These are phyloP conservation scores for Colletotrichum tabaci DNA, from an alignment of 2,329 filamentous ascomycete species.

Conservation along the genomic window DNA sequence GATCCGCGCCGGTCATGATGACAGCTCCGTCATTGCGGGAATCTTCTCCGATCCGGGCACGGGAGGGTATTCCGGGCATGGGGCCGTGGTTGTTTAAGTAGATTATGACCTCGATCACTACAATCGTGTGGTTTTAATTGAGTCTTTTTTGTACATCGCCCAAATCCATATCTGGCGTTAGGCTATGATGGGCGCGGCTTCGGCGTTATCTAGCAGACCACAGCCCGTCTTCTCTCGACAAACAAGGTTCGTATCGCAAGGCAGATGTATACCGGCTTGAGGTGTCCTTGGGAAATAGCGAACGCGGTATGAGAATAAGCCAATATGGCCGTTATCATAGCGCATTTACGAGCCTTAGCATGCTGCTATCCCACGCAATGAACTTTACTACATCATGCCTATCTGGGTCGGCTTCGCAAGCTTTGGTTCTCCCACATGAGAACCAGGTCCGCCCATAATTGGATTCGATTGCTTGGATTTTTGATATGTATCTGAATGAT, in stretches of 20 bases:
- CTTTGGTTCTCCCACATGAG: not conserved
- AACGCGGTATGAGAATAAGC: too few species aligned
- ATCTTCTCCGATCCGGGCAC: slow-evolving; percentile 9
- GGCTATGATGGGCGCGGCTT: too few species aligned
- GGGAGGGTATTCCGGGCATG: not conserved
- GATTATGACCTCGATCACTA: not conserved
- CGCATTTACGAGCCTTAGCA: too few species aligned
- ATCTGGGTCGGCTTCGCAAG: not conserved
- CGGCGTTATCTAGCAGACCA: too few species aligned
- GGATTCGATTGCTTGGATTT: slow-evolving; percentile 31
- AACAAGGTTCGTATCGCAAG: not conserved
- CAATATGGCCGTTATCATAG: too few species aligned
- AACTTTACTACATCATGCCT: not conserved
- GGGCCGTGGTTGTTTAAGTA: slow-evolving; percentile 12
- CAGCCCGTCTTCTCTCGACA: too few species aligned
- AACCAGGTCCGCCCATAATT: not conserved
- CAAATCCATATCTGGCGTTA: too few species aligned
- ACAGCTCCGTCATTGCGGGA: not conserved
- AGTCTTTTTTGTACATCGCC: not conserved
- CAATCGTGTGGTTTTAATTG: too few species aligned
- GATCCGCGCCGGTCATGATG: slow-evolving; percentile 1
- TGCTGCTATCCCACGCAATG: too few species aligned
- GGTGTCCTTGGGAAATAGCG: not conserved
- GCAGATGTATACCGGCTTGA: not conserved
- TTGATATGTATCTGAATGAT: slow-evolving; percentile 33